These are phyloP conservation scores for Fusarium pseudoanthophilum DNA, from an alignment of 2,329 filamentous ascomycete species.

Conservation along the genomic window DNA sequence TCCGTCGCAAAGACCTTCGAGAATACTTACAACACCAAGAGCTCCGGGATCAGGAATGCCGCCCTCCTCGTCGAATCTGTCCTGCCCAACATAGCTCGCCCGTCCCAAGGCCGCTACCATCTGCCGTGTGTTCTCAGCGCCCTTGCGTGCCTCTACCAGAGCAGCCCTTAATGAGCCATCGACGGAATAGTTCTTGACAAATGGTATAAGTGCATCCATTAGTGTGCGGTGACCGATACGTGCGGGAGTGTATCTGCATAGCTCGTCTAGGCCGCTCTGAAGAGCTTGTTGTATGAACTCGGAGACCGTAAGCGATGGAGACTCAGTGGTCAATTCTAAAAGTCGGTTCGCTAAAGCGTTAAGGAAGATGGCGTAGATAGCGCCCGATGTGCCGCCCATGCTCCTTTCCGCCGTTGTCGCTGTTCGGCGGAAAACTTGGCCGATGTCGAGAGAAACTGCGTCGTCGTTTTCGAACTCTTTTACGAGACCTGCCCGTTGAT, in stretches of 20 bases:
- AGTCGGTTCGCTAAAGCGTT: slow-evolving; percentile 69
- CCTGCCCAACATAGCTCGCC: slow-evolving; percentile 80
- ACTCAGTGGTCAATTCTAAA: background rate
- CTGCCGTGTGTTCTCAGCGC: slow-evolving; percentile 74
- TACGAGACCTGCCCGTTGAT: slow-evolving; percentile 23
- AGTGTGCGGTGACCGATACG: slow-evolving; percentile 77
- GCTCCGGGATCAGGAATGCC: slow-evolving; percentile 74
- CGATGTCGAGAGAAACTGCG: slow-evolving; percentile 31
- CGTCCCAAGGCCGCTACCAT: slow-evolving; percentile 80
- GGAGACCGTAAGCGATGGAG: background rate
- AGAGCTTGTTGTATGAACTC: slow-evolving; percentile 31
- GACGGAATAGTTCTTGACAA: slow-evolving; percentile 67
- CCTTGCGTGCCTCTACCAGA: slow-evolving; percentile 26
- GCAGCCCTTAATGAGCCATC: slow-evolving; percentile 58
- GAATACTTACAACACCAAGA: slow-evolving; percentile 41
- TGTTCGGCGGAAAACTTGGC: slow-evolving; percentile 37
- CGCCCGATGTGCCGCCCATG: slow-evolving; percentile 83
- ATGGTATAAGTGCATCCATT: slow-evolving; percentile 77
- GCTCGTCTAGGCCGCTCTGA: slow-evolving; percentile 32
- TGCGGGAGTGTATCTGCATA: slow-evolving; percentile 72
- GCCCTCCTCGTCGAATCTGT: slow-evolving; percentile 63
- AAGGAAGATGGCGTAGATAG: slow-evolving; percentile 80
- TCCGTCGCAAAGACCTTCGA: slow-evolving; percentile 19
- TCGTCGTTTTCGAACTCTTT: slow-evolving; percentile 38
- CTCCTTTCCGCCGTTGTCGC: slow-evolving; percentile 60